These are phyloP conservation scores for Sporothrix protearum DNA, from an alignment of 2,329 filamentous ascomycete genomes.

Conservation along the genomic window DNA sequence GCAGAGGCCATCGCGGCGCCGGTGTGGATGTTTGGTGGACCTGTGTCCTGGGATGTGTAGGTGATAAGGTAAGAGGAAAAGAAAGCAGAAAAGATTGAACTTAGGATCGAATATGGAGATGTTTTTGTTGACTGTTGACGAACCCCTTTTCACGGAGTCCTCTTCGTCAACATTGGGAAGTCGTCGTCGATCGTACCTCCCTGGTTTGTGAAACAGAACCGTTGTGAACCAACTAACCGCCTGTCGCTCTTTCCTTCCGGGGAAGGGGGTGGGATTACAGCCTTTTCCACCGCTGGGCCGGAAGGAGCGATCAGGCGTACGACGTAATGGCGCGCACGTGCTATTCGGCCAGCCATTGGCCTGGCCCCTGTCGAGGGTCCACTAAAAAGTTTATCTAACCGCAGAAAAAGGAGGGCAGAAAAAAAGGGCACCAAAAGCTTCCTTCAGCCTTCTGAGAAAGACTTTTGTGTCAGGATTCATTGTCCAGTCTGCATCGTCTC, in stretches of 20 bases:
- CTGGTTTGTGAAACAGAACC: background rate
- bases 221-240: background rate
- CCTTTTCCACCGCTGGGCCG: background rate
- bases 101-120: background rate
- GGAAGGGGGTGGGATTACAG: no score
- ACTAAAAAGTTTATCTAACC: slow-evolving; percentile 24
- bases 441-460: background rate
- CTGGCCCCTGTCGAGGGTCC: background rate
- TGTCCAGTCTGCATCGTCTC: background rate
- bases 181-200: slow-evolving; percentile 7
- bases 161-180: background rate
- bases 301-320: background rate
- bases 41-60: background rate
- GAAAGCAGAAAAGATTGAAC: background rate
- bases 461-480: background rate
- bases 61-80: background rate
- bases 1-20: background rate
- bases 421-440: slow-evolving; percentile 4
- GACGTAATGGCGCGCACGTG: background rate
- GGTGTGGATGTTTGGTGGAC: background rate
- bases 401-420: background rate
- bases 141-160: background rate
- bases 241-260: background rate
- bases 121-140: background rate
- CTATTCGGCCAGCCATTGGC: background rate